Evolutionary conservation across 148 eudicot genomes (phyloP).

Genomic region (Bassia scoparia): DNA sequence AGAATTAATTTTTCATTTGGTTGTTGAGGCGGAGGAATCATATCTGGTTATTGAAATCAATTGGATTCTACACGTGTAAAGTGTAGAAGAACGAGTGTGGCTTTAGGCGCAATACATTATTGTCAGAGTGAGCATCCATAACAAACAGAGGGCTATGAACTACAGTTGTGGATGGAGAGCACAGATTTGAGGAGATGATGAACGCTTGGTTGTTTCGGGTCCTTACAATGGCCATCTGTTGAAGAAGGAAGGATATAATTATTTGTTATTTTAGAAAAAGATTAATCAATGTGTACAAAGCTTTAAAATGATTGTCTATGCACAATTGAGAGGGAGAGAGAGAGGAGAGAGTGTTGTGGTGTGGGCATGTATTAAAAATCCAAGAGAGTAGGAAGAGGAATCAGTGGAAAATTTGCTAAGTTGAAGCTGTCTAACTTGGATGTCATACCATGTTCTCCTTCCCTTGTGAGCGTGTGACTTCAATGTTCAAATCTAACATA

Average conservation of each 20-base stretch:
- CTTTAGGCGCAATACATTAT: constrained; percentile 20
- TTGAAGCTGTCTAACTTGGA: constrained; percentile 14
- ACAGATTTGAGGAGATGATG: constrained; percentile 24
- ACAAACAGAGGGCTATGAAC: constrained; percentile 28
- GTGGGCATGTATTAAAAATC: constrained; percentile 46
- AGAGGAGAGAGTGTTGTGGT: too few relatives aligned
- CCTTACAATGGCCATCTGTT: constrained; percentile 37
- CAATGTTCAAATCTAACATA: too few relatives aligned
- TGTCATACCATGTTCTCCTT: not conserved
- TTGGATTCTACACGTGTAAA: constrained; percentile 12
- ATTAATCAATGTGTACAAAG: not conserved
- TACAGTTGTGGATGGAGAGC: constrained; percentile 28
- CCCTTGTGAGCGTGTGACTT: too few relatives aligned
- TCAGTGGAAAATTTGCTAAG: constrained; percentile 24
- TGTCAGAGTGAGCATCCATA: constrained; percentile 36
- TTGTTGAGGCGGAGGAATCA: constrained; percentile 18
- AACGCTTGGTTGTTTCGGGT: constrained; percentile 24
- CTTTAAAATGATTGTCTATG: not conserved
- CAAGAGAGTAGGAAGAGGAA: constrained; percentile 55
- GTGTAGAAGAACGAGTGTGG: constrained; percentile 31
- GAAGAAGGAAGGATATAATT: constrained; percentile 14
- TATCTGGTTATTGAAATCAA: constrained; percentile 5
- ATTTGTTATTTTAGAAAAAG: not conserved
- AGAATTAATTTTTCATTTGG: constrained; percentile 5
- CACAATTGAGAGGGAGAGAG: not conserved